Evolutionary conservation across 441 rosid genomes (phyloP), one percentile per base, ranked within the genome.

Genomic region (Populus tomentosa): DNA sequence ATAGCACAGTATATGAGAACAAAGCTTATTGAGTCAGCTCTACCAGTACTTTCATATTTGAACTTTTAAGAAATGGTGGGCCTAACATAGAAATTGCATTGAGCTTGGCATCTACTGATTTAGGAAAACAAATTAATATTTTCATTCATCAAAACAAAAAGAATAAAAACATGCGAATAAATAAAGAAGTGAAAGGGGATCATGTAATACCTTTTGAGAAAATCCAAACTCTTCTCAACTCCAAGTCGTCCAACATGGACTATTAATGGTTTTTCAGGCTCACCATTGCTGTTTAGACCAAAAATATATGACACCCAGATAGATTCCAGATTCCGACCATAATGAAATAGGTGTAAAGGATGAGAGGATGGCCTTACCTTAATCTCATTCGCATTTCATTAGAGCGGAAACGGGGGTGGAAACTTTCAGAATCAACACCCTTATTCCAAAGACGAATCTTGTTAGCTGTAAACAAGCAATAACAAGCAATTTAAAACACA

Each of bases 401-500:
- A 71, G 89, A 91, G 79, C 87, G 85, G 79, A 82, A 95, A 74
- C 86, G 90, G 26, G 98, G 98, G 84, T 93, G 87, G 80, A 95
- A 95, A 81, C 93, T 92, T 79, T 90, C 95, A 50, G 95, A 93
- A 87, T 95, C 99, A 13, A 95, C 99, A 76, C 99, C 99, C 87
- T 95, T 95, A 72, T 91, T 95, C 98, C 99, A 95, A 77, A 95
- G 91, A 46, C 97, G 94, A 70, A 95, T 94, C 90, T 90, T 94
- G 78, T 93, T 88, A 73, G 98, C 98, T 95, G 87, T 78, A 69
- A 73, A 74, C 32, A 75, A 35, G 65, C 35, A 68, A 62, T 75
- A 40, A 35, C 74, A 71, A 65, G 69, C 33, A 82, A 73, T 72
- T 80, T 69, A 64, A 46, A 28, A 70, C 59, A 30, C 69, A 40